Conservation (phyloP, 2,329 filamentous ascomycete genomes). For the Paecilomyces sp. region DNA sequence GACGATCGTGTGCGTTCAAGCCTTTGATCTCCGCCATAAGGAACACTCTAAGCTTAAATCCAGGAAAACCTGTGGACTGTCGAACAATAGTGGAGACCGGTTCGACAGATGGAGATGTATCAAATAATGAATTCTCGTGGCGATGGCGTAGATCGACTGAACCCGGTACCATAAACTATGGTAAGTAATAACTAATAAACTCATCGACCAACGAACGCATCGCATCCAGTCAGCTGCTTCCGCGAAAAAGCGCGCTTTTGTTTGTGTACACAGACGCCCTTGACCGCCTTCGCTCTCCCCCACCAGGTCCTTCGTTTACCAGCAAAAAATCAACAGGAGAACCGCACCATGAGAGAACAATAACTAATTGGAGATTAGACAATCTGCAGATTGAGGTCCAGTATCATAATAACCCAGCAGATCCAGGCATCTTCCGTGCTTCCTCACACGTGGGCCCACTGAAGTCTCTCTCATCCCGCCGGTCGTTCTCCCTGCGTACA, state of each 20-base stretch:
- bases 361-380: too few relatives aligned
- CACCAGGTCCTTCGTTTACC: slow-evolving; percentile 11
- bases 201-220: background rate
- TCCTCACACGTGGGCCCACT: background rate
- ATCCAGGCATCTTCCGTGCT: background rate
- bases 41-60: background rate
- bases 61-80: background rate
- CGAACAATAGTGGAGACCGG: background rate
- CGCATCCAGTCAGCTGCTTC: slow-evolving; percentile 4
- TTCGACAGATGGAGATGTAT: background rate
- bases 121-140: too few relatives aligned
- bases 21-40: slow-evolving; percentile 27
- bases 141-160: background rate
- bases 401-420: background rate
- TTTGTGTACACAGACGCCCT: slow-evolving; percentile 23
- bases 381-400: background rate
- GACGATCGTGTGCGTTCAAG: slow-evolving; percentile 70
- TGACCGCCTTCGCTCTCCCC: slow-evolving; percentile 36
- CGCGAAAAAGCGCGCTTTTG: slow-evolving; percentile 18
- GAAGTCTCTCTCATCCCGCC: slow-evolving; percentile 19
- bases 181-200: too few relatives aligned
- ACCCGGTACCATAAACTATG: too few relatives aligned
- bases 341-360: background rate
- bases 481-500: slow-evolving; percentile 7
- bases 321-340: slow-evolving; percentile 19